A percentile compares a stretch with the other conserved stretches of the same genome.
Conservation (phyloP, 768 basidiomycete species). For the Russula griseocarnosa region DNA sequence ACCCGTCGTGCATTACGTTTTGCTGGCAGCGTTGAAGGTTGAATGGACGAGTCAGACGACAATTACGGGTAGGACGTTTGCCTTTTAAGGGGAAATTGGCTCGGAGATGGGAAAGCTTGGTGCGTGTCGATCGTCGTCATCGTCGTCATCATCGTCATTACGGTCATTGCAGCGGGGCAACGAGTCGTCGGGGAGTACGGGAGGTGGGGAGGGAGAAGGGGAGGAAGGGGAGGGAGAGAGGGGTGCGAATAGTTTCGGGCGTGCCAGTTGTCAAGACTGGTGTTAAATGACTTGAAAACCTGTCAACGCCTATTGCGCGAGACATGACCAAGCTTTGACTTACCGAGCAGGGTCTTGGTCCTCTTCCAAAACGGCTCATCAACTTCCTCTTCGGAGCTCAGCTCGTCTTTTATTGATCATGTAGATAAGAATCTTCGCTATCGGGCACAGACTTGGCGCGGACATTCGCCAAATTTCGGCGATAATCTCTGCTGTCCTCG, state of each 20-base stretch:
- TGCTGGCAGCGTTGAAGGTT: background rate
- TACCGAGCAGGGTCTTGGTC: background rate
- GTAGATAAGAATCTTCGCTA: conserved; percentile 35
- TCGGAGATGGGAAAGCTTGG: background rate
- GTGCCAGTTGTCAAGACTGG: background rate
- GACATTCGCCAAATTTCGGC: conserved; percentile 62
- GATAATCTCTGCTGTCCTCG: conserved; percentile 56
- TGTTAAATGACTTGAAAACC: background rate
- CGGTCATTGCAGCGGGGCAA: background rate
- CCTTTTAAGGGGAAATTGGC: background rate
- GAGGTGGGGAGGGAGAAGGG: background rate
- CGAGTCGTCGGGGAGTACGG: background rate
- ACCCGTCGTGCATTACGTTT: conserved; percentile 2
- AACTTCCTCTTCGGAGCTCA: conserved; percentile 29
- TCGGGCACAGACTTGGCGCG: conserved; percentile 43
- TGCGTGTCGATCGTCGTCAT: too few species aligned
- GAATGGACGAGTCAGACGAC: background rate
- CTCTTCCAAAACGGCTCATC: conserved; percentile 25
- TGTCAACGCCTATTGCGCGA: background rate
- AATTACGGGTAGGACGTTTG: conserved; percentile 3
- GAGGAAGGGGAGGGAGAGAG: conserved; percentile 17
- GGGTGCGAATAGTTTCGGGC: background rate
- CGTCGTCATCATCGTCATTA: background rate
- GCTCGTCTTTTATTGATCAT: conserved; percentile 30
- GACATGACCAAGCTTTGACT: background rate